These are phyloP conservation scores for Lignosus rhinocerotis DNA, from an alignment of 1,284 basidiomycete species.

Conservation along the genomic window DNA sequence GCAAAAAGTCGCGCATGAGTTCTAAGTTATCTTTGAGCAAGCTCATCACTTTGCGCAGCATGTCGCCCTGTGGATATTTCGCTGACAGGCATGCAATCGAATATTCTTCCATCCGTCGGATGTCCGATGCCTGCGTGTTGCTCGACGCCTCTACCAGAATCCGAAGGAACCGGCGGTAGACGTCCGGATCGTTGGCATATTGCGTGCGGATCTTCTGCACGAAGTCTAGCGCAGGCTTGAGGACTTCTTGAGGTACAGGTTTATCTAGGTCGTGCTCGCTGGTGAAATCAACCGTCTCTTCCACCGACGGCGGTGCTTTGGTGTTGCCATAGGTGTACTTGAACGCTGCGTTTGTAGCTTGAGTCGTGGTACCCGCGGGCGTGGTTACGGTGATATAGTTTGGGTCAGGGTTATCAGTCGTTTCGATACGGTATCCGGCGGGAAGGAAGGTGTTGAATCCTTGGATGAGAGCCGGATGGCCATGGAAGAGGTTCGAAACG, in stretches of 20 bases:
- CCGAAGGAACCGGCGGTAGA: conserved; percentile 93
- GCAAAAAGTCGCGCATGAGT: conserved; percentile 86
- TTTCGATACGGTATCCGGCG: conserved; percentile 91
- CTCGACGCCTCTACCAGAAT: conserved; percentile 72
- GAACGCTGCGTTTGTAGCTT: conserved; percentile 31
- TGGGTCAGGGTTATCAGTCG: conserved; percentile 54
- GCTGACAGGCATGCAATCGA: conserved; percentile 40
- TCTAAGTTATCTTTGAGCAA: conserved; percentile 91
- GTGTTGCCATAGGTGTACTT: conserved; percentile 8
- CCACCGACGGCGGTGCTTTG: background rate
- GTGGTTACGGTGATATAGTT: conserved; percentile 88
- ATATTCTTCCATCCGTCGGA: conserved; percentile 58
- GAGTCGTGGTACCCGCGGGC: conserved; percentile 62
- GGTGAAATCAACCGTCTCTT: background rate
- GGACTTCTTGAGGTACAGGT: conserved; percentile 25
- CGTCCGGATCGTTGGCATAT: conserved; percentile 82
- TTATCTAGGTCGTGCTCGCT: conserved; percentile 9
- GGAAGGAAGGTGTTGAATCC: conserved; percentile 99
- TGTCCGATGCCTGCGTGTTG: conserved; percentile 62
- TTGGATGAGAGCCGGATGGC: conserved; percentile 90
- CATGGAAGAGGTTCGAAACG: conserved; percentile 91
- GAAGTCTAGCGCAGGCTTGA: conserved; percentile 86
- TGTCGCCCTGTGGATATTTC: conserved; percentile 53
- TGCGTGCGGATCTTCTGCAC: conserved; percentile 97
- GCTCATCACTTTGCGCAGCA: conserved; percentile 82